Evolutionary conservation across 768 basidiomycete species (phyloP).

Genomic region (Boletus sensibilis): DNA sequence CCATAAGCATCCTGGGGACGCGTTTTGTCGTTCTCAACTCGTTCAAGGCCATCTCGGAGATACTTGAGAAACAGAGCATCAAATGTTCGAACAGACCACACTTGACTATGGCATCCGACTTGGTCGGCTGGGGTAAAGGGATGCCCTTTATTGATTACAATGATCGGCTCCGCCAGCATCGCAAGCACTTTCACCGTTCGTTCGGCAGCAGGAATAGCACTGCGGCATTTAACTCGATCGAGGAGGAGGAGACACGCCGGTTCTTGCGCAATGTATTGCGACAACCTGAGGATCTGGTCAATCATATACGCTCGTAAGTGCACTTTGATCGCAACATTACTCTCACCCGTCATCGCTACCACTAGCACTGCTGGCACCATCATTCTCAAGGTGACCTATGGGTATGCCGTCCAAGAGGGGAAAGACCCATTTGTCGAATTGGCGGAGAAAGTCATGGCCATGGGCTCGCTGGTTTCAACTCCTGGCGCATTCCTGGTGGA

Average conservation of each 20-base stretch:
- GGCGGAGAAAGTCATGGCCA: constrained; percentile 23
- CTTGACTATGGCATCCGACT: constrained; percentile 18
- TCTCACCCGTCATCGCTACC: not conserved
- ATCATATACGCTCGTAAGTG: constrained; percentile 25
- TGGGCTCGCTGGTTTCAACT: constrained; percentile 4
- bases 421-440: constrained; percentile 38
- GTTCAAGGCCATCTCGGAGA: constrained; percentile 41
- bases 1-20: constrained; percentile 39
- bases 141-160: constrained; percentile 7
- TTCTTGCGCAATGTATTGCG: constrained; percentile 21
- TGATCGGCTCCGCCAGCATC: constrained; percentile 12
- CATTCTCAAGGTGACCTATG: constrained; percentile 42
- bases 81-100: constrained; percentile 43
- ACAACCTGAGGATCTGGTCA: constrained; percentile 13
- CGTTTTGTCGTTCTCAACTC: constrained; percentile 52
- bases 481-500: constrained; percentile 25
- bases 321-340: not conserved
- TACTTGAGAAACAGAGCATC: constrained; percentile 54
- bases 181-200: constrained; percentile 10
- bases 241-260: constrained; percentile 15
- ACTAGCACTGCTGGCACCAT: constrained; percentile 21
- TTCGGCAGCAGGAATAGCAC: constrained; percentile 14
- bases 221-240: constrained; percentile 9
- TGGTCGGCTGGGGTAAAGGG: constrained; percentile 14
- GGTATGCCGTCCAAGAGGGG: constrained; percentile 35